Percentiles rank a stretch among this genome's conserved stretches.
Evolutionary conservation across 179 eudicot species (phyloP).

Genomic region (Gypsophila paniculata): DNA sequence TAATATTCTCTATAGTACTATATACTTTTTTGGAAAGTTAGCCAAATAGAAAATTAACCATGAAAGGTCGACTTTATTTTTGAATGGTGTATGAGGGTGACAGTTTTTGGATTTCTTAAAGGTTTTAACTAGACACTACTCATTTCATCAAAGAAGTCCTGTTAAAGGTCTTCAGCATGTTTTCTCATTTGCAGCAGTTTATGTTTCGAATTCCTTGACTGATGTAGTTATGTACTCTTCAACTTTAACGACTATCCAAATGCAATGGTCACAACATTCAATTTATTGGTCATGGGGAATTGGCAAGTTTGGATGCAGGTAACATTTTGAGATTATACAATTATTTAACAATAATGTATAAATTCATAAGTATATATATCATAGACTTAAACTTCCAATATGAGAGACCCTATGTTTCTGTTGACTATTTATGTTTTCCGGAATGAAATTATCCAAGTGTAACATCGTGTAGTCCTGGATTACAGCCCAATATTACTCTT

Average conservation of each 20-base stretch:
- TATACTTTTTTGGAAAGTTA: too few species aligned
- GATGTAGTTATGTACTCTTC: conserved; percentile 72
- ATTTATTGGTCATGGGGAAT: conserved; percentile 80
- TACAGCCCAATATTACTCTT: background rate
- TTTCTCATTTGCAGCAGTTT: conserved; percentile 6
- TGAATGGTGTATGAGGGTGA: background rate
- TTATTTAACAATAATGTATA: background rate
- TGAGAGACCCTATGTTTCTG: background rate
- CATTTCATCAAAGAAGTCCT: background rate
- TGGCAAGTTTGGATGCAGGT: conserved; percentile 99
- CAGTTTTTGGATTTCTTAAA: background rate
- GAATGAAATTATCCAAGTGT: background rate
- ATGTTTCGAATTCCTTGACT: conserved; percentile 46
- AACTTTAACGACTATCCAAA: conserved; percentile 96
- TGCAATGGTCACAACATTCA: conserved; percentile 96
- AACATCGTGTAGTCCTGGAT: background rate
- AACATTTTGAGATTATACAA: conserved; percentile 15
- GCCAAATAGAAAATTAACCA: too few species aligned
- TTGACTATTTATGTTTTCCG: too few species aligned
- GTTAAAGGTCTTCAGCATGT: background rate
- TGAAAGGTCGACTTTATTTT: background rate
- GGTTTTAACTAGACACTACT: background rate
- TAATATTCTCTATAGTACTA: too few species aligned
- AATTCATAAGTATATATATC: background rate
- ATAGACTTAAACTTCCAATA: background rate